These are phyloP conservation scores for Gossypium raimondii DNA, from an alignment of 345 rosid species.

Conservation along the genomic window DNA sequence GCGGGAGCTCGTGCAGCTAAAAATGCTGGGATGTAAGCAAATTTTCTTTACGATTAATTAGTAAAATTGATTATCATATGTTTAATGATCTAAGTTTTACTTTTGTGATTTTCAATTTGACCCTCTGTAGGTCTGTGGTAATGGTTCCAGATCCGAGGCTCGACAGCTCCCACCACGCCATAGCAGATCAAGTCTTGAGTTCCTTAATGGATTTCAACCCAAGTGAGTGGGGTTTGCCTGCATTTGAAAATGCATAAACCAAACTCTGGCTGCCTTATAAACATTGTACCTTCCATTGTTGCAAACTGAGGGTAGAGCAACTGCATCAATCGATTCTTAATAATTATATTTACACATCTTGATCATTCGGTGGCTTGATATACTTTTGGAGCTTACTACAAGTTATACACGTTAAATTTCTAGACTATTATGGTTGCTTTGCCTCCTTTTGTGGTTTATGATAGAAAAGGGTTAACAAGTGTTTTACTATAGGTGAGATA, in stretches of 20 bases:
- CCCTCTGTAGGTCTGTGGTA: slow-evolving; percentile 50
- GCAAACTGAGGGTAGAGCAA: not conserved
- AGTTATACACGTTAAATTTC: no score
- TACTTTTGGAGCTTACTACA: no score
- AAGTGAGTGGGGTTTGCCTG: slow-evolving; percentile 63
- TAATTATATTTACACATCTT: not conserved
- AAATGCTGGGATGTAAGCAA: slow-evolving; percentile 88
- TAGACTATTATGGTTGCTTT: no score
- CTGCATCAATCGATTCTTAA: not conserved
- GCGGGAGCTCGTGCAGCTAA: slow-evolving; percentile 86
- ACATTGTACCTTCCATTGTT: not conserved
- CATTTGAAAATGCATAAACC: slow-evolving; percentile 36
- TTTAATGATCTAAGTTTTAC: not conserved
- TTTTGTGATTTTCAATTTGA: not conserved
- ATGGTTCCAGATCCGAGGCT: slow-evolving; percentile 93
- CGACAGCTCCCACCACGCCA: slow-evolving; percentile 52
- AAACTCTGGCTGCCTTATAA: not conserved
- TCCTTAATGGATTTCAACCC: slow-evolving; percentile 72
- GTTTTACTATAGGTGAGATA: no score
- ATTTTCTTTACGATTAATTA: slow-evolving; percentile 8
- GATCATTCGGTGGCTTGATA: not conserved
- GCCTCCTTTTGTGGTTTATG: not conserved
- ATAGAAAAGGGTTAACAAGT: no score
- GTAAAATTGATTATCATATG: not conserved
- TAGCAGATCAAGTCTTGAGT: slow-evolving; percentile 70